A percentile compares a stretch with the other conserved stretches of the same genome.
Evolutionary conservation across 2,329 filamentous ascomycete genomes (phyloP).

Genomic region (Dothideomycetes sp.): DNA sequence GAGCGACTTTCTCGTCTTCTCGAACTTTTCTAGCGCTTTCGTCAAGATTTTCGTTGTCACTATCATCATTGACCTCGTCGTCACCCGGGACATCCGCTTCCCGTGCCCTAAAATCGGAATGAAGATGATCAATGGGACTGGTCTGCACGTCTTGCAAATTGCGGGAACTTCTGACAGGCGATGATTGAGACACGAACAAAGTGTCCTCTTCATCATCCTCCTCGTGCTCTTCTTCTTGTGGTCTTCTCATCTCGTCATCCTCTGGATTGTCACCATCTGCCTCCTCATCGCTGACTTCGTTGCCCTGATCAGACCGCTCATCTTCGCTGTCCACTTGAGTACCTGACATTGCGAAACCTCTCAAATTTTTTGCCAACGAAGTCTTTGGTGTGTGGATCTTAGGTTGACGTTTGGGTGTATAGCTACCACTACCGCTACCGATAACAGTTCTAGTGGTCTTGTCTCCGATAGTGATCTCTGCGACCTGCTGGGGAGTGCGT

Average conservation of each 20-base stretch:
- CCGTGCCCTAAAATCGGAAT: no score
- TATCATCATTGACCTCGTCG: slow-evolving; percentile 15
- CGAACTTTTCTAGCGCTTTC: slow-evolving; percentile 47
- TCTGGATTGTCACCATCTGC: slow-evolving; percentile 21
- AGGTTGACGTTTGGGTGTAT: slow-evolving; percentile 39
- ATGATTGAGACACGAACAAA: slow-evolving; percentile 7
- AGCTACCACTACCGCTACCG: slow-evolving; percentile 45
- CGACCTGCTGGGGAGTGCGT: slow-evolving; percentile 53
- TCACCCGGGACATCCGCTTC: not conserved
- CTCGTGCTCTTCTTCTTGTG: not conserved
- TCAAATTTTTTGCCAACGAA: slow-evolving; percentile 34
- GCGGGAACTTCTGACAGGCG: no score
- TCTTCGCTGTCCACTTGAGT: slow-evolving; percentile 26
- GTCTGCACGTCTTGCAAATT: not conserved
- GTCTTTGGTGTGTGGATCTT: slow-evolving; percentile 33
- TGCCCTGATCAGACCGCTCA: no score
- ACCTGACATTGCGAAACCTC: slow-evolving; percentile 48
- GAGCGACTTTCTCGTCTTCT: slow-evolving; percentile 37
- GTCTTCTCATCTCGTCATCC: not conserved
- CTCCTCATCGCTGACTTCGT: slow-evolving; percentile 27
- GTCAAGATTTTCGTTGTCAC: slow-evolving; percentile 41
- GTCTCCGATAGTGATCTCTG: slow-evolving; percentile 66
- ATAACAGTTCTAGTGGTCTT: slow-evolving; percentile 54
- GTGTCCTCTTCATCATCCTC: slow-evolving; percentile 11
- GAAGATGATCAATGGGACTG: slow-evolving; percentile 2